Evolutionary conservation across 2,329 filamentous ascomycete genomes (phyloP), one percentile per base, ranked within the genome.

Genomic region (Sclerotinia glacialis): DNA sequence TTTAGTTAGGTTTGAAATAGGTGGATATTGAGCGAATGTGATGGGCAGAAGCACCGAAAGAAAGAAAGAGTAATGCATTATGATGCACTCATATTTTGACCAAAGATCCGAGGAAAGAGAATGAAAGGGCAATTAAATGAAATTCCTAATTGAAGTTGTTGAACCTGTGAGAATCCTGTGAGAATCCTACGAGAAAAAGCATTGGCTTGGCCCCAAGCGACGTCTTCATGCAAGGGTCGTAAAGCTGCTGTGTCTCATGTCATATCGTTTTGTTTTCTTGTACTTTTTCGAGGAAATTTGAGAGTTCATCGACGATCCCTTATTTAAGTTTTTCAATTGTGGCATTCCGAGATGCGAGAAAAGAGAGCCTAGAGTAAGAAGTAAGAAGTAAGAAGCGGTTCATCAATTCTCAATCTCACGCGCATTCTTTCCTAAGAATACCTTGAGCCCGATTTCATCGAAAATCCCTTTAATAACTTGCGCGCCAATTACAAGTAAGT

Each of bases 1-100:
- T 54, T 84, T 83, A 53, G 83, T 87, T 58, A 85, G 73, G 67
- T 83, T 83, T 14, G 70, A 68, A n/a, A 65, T 67, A 1, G 78
- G 78, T 42, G 78, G 78, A 67, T 77, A 79, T 69, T 78, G 77
- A 70, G 76, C 75, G 68, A 71, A 61, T 49, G 72, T 69, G 54
- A 67, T 46, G 44, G 69, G 59, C 46, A 71, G 42, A 58, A 75
- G 53, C 58, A 68, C 67, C 66, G 61, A 67, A 59, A 73, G 56
- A 60, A 72, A 54, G 61, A 71, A 59, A 54, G 68, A 64, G 66
- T 68, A 65, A 72, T 67, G 60, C 74, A 76, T 76, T 67, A 68
- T 72, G 67, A 61, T 68, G 69, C 67, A 71, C 68, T 72, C 74
- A 75, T 75, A 68, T 69, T 72, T 72, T 53, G 66, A 50, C 40